These are phyloP conservation scores for Davidsoniella eucalypti DNA, from an alignment of 2,329 filamentous ascomycete genomes.

Conservation along the genomic window DNA sequence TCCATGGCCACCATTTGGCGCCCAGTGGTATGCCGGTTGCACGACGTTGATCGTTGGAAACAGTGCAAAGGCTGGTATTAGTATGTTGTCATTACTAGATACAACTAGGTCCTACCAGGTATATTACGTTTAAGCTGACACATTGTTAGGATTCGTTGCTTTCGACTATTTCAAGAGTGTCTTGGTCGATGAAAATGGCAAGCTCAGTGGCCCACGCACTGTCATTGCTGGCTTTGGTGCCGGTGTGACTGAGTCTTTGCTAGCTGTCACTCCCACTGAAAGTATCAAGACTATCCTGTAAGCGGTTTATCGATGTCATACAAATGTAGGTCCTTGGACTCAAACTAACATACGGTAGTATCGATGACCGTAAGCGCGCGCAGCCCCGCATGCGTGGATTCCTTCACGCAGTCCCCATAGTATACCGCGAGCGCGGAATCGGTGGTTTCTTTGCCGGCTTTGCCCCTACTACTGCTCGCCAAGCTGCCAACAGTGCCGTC, in stretches of 20 bases:
- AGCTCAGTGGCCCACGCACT: constrained; percentile 76
- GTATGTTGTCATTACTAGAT: constrained; percentile 32
- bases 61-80: constrained; percentile 86
- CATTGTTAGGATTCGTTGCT: constrained; percentile 59
- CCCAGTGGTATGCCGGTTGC: constrained; percentile 94
- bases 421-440: constrained; percentile 72
- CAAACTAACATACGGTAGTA: constrained; percentile 32
- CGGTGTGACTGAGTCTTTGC: constrained; percentile 78
- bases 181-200: constrained; percentile 68
- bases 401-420: constrained; percentile 74
- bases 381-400: constrained; percentile 85
- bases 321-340: background rate
- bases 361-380: constrained; percentile 79
- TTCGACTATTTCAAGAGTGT: constrained; percentile 88
- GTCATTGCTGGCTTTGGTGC: constrained; percentile 90
- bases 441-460: constrained; percentile 95
- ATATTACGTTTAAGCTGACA: background rate
- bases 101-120: background rate
- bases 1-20: constrained; percentile 85
- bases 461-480: constrained; percentile 81
- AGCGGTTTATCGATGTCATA: constrained; percentile 15
- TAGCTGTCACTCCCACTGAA: constrained; percentile 93
- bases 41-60: constrained; percentile 95
- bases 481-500: constrained; percentile 85
- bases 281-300: constrained; percentile 93